A percentile compares a stretch with the other conserved stretches of the same genome.
phyloP scores from a whole-genome alignment of 1,284 basidiomycete species.

The Apiotrichum laibachii region DNA sequence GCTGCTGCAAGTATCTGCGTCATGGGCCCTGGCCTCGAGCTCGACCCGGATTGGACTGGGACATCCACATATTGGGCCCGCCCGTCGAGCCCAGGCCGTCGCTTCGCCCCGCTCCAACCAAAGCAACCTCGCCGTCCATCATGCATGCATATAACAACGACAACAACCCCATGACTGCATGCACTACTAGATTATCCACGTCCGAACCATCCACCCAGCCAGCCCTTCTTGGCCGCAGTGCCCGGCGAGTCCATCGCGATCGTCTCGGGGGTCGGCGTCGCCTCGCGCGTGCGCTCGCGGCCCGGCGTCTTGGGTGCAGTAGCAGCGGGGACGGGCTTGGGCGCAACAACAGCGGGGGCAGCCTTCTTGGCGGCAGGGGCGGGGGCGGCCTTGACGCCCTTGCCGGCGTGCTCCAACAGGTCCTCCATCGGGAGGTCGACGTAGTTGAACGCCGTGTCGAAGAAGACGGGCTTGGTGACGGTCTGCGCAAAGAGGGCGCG shows the following conservation, averaged over 20 bases:
- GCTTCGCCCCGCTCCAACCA: too few species aligned
- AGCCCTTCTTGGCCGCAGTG: constrained; percentile 32
- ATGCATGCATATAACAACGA: too few species aligned
- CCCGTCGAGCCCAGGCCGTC: too few species aligned
- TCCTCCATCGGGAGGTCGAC: constrained; percentile 77
- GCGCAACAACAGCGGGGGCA: constrained; percentile 9
- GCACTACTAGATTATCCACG: constrained; percentile 15
- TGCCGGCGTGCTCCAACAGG: constrained; percentile 67
- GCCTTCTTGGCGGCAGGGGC: constrained; percentile 19
- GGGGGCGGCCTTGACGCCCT: constrained; percentile 36
- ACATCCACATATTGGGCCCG: too few species aligned
- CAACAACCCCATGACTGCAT: not conserved
- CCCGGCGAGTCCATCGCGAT: constrained; percentile 19
- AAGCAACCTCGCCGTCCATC: too few species aligned
- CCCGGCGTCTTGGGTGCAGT: not conserved
- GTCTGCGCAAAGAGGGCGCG: constrained; percentile 75
- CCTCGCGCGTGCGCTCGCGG: constrained; percentile 32
- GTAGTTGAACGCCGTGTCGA: constrained; percentile 92
- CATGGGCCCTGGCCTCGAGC: too few species aligned
- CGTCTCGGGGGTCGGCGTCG: constrained; percentile 27
- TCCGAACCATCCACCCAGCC: constrained; percentile 52
- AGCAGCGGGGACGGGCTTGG: constrained; percentile 2
- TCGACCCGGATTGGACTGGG: too few species aligned
- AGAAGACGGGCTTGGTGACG: constrained; percentile 83
- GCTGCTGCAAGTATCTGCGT: too few species aligned